Percentiles rank a stretch among this genome's conserved stretches.
Conservation (phyloP, 805 yeast species). For the Candida verbasci region DNA sequence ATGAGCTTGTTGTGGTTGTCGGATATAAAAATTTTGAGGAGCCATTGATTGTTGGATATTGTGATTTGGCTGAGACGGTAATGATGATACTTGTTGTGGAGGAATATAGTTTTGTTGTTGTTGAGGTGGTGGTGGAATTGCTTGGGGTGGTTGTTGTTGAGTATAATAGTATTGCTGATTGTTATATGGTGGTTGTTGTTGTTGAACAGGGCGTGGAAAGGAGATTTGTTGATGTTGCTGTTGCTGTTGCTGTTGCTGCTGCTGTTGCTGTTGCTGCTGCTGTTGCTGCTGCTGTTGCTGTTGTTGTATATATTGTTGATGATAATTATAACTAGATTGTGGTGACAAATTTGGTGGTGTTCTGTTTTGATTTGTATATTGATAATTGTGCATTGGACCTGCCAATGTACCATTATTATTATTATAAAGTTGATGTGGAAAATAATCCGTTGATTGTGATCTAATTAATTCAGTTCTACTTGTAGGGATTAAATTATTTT, state of each 20-base stretch:
- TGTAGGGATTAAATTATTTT: neutral
- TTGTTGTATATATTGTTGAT: slow-evolving; percentile 4
- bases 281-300: neutral
- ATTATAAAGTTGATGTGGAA: neutral
- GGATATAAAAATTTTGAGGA: no score
- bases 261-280: slow-evolving; percentile 1
- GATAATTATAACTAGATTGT: slow-evolving; percentile 1
- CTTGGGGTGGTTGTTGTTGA: slow-evolving; percentile 1
- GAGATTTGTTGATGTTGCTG: no score
- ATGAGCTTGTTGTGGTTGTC: no score
- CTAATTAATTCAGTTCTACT: neutral
- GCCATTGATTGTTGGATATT: slow-evolving; percentile 4
- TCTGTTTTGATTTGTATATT: neutral
- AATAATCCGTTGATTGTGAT: slow-evolving; percentile 1
- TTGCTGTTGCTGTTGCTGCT: neutral
- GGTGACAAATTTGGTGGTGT: slow-evolving; percentile 3
- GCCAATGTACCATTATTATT: slow-evolving; percentile 8
- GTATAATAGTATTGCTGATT: neutral
- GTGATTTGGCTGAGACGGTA: slow-evolving; percentile 5
- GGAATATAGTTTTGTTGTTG: slow-evolving; percentile 5
- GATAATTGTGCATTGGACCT: slow-evolving; percentile 7
- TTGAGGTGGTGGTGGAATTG: slow-evolving; percentile 1
- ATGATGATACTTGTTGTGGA: slow-evolving; percentile 3
- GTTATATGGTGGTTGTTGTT: no score
- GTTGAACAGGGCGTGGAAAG: no score